phyloP scores from a whole-genome alignment of 176 grass and related monocot species.

The Eragrostis curvula region DNA sequence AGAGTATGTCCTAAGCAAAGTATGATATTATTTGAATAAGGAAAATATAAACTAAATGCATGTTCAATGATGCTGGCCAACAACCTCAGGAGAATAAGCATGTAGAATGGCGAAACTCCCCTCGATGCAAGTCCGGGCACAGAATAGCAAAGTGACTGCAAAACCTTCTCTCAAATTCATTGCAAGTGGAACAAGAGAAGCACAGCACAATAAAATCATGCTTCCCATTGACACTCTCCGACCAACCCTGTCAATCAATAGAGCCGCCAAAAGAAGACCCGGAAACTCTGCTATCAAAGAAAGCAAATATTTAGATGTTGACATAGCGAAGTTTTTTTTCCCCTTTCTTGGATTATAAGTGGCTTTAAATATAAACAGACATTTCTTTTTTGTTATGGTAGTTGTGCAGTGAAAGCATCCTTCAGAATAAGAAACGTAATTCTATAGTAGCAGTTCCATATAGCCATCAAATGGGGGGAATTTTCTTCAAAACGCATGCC shows the following conservation, averaged over 20 bases:
- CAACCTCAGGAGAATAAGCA: conserved; percentile 62
- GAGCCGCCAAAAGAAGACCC: conserved; percentile 60
- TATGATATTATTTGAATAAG: no score
- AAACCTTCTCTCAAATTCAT: no score
- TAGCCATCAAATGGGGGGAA: no score
- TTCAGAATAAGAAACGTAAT: no score
- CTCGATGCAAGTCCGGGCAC: conserved; percentile 46
- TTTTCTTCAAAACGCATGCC: no score
- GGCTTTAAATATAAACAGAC: neutral
- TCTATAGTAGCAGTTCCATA: no score
- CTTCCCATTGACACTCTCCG: conserved; percentile 60
- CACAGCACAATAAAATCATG: conserved; percentile 58
- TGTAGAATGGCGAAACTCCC: conserved; percentile 49
- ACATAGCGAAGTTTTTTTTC: neutral
- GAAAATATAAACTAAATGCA: neutral
- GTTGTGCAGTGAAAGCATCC: no score
- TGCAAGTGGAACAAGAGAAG: conserved; percentile 56
- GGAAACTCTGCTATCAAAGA: conserved; percentile 56
- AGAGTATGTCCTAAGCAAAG: no score
- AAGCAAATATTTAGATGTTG: neutral
- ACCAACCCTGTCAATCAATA: conserved; percentile 68
- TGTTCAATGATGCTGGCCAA: neutral
- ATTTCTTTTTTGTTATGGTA: no score
- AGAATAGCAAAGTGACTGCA: no score
- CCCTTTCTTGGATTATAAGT: neutral